A percentile compares a stretch with the other conserved stretches of the same genome.
Conservation (phyloP, 2,329 filamentous ascomycete genomes). For the Emericellopsis atlantica region DNA sequence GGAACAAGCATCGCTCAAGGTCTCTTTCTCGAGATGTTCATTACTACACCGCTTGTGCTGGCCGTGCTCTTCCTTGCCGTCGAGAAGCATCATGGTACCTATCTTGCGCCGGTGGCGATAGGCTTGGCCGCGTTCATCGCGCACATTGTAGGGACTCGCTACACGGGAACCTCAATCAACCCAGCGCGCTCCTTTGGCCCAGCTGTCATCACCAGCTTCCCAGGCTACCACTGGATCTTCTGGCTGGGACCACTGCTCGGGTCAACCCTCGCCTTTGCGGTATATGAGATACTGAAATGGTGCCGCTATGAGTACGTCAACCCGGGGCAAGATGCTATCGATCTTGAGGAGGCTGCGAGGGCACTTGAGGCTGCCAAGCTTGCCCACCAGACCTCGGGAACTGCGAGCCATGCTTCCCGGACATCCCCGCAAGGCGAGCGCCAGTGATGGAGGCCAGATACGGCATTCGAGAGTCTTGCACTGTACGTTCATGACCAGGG, state of each 20-base stretch:
- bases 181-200: constrained; percentile 34
- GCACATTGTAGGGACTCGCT: constrained; percentile 21
- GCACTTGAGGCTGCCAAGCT: too few species aligned
- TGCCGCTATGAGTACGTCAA: constrained; percentile 34
- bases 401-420: too few species aligned
- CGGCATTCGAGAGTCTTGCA: too few species aligned
- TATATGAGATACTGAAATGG: constrained; percentile 32
- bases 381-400: too few species aligned
- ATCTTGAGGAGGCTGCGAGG: constrained; percentile 4
- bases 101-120: constrained; percentile 55
- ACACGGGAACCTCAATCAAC: constrained; percentile 29
- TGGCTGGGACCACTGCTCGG: constrained; percentile 37
- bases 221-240: constrained; percentile 33
- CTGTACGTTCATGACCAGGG: too few species aligned
- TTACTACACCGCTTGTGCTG: constrained; percentile 46
- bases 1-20: constrained; percentile 37
- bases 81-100: constrained; percentile 59
- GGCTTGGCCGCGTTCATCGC: constrained; percentile 53
- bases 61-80: constrained; percentile 54
- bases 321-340: constrained; percentile 24
- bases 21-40: constrained; percentile 51
- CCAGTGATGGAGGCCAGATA: too few species aligned
- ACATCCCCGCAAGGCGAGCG: too few species aligned
- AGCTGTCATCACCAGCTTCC: constrained; percentile 24
- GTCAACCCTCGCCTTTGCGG: constrained; percentile 25